phyloP scores from a whole-genome alignment of 345 rosid species.

The Ceriops decandra region DNA sequence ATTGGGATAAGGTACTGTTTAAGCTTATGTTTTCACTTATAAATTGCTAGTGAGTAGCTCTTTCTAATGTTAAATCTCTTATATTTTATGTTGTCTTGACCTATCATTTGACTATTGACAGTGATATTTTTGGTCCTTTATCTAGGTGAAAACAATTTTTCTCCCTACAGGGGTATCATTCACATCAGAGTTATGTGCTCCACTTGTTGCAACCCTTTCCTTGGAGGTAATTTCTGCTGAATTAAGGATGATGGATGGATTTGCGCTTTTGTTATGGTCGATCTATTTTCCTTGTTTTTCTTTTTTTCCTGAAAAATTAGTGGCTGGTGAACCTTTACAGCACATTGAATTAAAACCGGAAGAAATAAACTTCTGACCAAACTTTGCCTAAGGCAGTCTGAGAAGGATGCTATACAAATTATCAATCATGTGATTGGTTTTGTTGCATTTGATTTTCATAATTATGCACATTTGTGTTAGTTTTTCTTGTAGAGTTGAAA shows the following conservation, averaged over 20 bases:
- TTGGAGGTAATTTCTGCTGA: constrained; percentile 59
- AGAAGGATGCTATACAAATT: not conserved
- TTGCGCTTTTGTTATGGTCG: constrained; percentile 4
- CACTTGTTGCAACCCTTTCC: constrained; percentile 90
- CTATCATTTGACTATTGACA: constrained; percentile 5
- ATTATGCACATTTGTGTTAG: not conserved
- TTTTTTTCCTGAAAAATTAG: too few relatives aligned
- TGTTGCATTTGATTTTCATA: not conserved
- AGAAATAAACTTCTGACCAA: not conserved
- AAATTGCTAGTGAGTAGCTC: not conserved
- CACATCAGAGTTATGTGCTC: constrained; percentile 70
- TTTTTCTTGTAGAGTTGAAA: not conserved
- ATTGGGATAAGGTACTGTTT: constrained; percentile 82
- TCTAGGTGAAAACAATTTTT: constrained; percentile 78
- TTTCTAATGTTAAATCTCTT: not conserved
- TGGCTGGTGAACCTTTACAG: not conserved
- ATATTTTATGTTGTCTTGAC: constrained; percentile 4
- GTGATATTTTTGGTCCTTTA: constrained; percentile 8
- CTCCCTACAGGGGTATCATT: constrained; percentile 64
- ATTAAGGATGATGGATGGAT: constrained; percentile 6
- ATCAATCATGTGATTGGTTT: not conserved
- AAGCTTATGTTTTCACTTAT: constrained; percentile 1
- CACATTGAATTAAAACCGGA: not conserved
- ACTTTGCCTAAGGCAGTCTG: not conserved
- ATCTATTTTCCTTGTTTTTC: not conserved